Evolutionary conservation across 2,329 filamentous ascomycete species (phyloP).

Genomic region (Juglanconis oblonga): DNA sequence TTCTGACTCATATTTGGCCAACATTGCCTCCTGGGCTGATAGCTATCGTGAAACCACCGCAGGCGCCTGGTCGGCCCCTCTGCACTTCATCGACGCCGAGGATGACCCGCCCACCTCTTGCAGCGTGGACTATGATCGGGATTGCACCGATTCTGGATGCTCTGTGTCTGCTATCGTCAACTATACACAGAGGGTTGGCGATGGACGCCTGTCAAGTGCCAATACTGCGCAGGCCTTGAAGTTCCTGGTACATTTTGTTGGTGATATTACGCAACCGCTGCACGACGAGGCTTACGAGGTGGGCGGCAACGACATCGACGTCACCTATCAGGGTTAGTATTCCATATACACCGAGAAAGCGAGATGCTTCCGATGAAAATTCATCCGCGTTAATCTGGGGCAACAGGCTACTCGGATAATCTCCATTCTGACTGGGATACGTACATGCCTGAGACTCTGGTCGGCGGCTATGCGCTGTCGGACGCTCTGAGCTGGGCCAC

Average conservation of each 20-base stretch:
- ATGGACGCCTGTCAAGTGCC: constrained; percentile 18
- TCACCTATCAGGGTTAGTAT: constrained; percentile 42
- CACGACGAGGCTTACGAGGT: constrained; percentile 49
- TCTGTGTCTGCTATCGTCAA: constrained; percentile 42
- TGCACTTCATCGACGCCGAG: constrained; percentile 54
- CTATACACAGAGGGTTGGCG: constrained; percentile 25
- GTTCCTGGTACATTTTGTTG: constrained; percentile 46
- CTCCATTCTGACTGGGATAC: constrained; percentile 62
- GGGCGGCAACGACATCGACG: constrained; percentile 56
- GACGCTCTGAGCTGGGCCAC: constrained; percentile 35
- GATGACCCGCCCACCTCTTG: constrained; percentile 47
- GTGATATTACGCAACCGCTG: constrained; percentile 55
- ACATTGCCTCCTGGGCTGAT: constrained; percentile 49
- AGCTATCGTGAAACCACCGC: constrained; percentile 42
- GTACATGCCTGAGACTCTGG: constrained; percentile 39
- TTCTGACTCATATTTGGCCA: constrained; percentile 32
- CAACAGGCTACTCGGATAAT: constrained; percentile 44
- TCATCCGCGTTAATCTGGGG: background rate
- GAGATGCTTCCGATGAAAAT: background rate
- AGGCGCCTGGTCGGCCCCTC: constrained; percentile 42
- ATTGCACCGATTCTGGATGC: constrained; percentile 43
- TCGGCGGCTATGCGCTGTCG: constrained; percentile 32
- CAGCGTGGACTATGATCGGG: constrained; percentile 39
- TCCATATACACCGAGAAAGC: background rate
- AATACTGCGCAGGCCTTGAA: constrained; percentile 35